A percentile compares a stretch with the other conserved stretches of the same genome.
Evolutionary conservation across 1,139 yeast genomes (phyloP).

Genomic region (Yamadazyma diospyri): DNA sequence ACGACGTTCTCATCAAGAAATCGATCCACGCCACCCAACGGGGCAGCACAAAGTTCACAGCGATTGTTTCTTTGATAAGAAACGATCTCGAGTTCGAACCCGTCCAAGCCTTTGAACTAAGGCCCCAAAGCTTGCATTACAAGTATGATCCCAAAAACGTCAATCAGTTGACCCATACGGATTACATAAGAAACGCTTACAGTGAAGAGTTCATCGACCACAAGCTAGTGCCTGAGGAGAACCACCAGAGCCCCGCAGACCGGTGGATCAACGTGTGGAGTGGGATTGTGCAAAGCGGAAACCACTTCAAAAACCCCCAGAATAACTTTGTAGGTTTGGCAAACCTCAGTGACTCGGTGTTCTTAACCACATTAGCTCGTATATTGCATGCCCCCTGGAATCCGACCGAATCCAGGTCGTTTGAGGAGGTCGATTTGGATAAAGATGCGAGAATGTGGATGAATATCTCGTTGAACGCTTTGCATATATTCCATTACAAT

Average conservation of each 20-base stretch:
- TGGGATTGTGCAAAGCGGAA: conserved; percentile 26
- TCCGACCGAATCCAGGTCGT: conserved; percentile 33
- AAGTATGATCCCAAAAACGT: conserved; percentile 30
- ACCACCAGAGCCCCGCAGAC: conserved; percentile 27
- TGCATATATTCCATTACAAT: conserved; percentile 43
- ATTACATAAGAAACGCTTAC: conserved; percentile 37
- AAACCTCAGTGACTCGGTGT: conserved; percentile 37
- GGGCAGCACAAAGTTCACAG: conserved; percentile 26
- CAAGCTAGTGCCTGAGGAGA: conserved; percentile 35
- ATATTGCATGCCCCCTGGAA: conserved; percentile 45
- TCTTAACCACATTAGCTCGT: conserved; percentile 43
- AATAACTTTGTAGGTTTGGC: conserved; percentile 40
- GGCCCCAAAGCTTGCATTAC: conserved; percentile 19
- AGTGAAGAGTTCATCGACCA: conserved; percentile 35
- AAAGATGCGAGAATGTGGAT: conserved; percentile 33
- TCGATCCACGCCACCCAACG: conserved; percentile 29
- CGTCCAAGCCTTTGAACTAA: conserved; percentile 14
- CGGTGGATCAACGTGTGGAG: conserved; percentile 44
- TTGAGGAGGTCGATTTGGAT: conserved; percentile 29
- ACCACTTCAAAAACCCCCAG: conserved; percentile 27
- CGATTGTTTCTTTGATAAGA: conserved; percentile 27
- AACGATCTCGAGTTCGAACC: conserved; percentile 12
- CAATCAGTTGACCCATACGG: conserved; percentile 35
- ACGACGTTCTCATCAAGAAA: conserved; percentile 21
- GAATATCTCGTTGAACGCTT: conserved; percentile 32